Percentiles rank a stretch among this genome's conserved stretches.
These are phyloP conservation scores for Protomyces gravidus DNA, from an alignment of 1,139 yeast species.

Conservation along the genomic window DNA sequence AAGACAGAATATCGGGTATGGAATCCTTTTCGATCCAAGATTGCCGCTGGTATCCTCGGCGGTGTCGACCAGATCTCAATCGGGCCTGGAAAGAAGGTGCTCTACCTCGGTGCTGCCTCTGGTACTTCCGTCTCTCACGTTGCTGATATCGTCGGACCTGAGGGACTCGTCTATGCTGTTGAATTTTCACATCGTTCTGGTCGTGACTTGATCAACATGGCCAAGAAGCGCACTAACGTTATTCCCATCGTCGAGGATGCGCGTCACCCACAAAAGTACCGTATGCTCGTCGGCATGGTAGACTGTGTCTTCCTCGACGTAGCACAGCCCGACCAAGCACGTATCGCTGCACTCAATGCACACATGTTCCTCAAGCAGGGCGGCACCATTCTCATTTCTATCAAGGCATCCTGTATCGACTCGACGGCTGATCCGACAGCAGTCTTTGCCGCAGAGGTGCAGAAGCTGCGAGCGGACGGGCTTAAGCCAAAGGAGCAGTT, in stretches of 20 bases:
- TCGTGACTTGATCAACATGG: constrained; percentile 98
- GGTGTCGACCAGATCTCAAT: constrained; percentile 97
- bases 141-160: constrained; percentile 97
- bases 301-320: constrained; percentile 98
- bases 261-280: constrained; percentile 98
- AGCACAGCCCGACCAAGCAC: constrained; percentile 99
- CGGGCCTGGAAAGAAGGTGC: constrained; percentile 96
- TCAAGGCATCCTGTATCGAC: constrained; percentile 99
- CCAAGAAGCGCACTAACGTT: constrained; percentile 99
- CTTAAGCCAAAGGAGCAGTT: constrained; percentile 97
- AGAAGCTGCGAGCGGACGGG: constrained; percentile 97
- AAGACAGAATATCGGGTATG: constrained; percentile 98
- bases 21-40: constrained; percentile 99
- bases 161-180: constrained; percentile 96
- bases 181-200: constrained; percentile 99
- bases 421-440: constrained; percentile 99
- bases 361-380: constrained; percentile 96
- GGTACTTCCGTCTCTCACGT: constrained; percentile 99
- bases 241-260: constrained; percentile 99
- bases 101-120: constrained; percentile 97
- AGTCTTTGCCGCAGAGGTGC: constrained; percentile 98
- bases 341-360: constrained; percentile 96
- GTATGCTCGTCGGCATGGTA: constrained; percentile 98
- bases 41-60: constrained; percentile 99
- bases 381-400: constrained; percentile 97